Conservation (phyloP, 495 filamentous ascomycete genomes). For the Penicillium desertorum region DNA sequence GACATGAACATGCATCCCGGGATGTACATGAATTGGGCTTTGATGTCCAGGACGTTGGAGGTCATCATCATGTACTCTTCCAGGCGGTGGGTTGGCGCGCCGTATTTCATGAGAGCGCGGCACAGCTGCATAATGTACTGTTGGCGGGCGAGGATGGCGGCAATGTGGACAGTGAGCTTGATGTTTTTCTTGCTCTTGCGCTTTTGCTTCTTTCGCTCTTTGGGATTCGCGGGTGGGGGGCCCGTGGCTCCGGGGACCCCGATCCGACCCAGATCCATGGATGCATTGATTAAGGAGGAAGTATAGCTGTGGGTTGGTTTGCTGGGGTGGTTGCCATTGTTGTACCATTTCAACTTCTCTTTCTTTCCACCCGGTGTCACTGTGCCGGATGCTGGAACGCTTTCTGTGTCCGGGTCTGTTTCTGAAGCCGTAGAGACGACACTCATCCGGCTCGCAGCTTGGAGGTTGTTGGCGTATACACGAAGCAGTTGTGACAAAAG, state of each 20-base stretch:
- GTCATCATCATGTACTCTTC: constrained; percentile 89
- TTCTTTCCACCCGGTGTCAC: constrained; percentile 28
- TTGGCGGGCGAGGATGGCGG: constrained; percentile 73
- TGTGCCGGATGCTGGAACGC: constrained; percentile 15
- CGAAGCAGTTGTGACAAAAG: constrained; percentile 31
- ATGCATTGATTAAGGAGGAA: constrained; percentile 32
- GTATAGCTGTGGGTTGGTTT: constrained; percentile 28
- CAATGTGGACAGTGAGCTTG: constrained; percentile 79
- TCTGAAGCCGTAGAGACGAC: constrained; percentile 22
- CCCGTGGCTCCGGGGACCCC: constrained; percentile 29
- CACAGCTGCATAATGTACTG: constrained; percentile 85
- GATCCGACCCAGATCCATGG: constrained; percentile 31
- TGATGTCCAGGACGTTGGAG: constrained; percentile 78
- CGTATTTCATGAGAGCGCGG: constrained; percentile 77
- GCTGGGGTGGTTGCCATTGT: constrained; percentile 13
- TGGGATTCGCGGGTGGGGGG: constrained; percentile 25
- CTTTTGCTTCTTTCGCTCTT: constrained; percentile 28
- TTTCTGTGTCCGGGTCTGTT: constrained; percentile 24
- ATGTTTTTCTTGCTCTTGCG: constrained; percentile 55
- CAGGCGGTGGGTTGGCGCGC: constrained; percentile 70
- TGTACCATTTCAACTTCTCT: constrained; percentile 41
- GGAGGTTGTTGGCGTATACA: constrained; percentile 32
- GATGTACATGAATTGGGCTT: constrained; percentile 85
- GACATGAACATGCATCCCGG: constrained; percentile 93
- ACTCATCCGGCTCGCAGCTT: constrained; percentile 26